Conservation (phyloP, 1,284 basidiomycete species). For the Xanthoconium separans region DNA sequence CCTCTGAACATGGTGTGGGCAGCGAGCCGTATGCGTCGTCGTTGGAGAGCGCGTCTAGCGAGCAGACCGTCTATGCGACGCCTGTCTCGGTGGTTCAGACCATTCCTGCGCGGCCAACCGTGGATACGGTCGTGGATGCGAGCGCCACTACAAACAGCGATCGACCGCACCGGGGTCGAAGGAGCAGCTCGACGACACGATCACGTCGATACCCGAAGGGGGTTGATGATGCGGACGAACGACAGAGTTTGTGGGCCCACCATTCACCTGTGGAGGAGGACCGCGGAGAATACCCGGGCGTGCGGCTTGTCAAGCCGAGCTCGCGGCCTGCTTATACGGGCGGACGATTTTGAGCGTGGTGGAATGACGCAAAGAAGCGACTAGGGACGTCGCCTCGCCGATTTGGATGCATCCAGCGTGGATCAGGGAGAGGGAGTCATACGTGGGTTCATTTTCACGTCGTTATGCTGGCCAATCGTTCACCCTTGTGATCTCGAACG, state of each 20-base stretch:
- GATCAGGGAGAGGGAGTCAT: background rate
- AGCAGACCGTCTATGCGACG: constrained; percentile 20
- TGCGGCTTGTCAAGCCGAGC: constrained; percentile 23
- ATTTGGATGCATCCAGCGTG: too few species aligned
- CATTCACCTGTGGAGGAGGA: constrained; percentile 26
- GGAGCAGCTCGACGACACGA: constrained; percentile 29
- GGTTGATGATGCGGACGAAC: constrained; percentile 28
- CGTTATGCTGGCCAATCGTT: background rate
- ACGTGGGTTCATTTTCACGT: background rate
- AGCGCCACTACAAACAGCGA: background rate
- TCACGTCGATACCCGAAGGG: constrained; percentile 30
- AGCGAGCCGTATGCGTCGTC: constrained; percentile 5
- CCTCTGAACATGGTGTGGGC: background rate
- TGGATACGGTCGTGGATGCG: background rate
- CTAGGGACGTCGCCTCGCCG: background rate
- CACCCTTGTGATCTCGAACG: background rate
- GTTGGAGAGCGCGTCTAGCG: constrained; percentile 12
- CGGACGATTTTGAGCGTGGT: constrained; percentile 18
- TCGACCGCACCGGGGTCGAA: constrained; percentile 8
- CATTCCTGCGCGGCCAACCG: constrained; percentile 3
- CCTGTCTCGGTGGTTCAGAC: constrained; percentile 14
- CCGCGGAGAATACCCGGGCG: constrained; percentile 5
- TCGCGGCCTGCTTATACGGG: background rate
- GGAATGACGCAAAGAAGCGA: background rate
- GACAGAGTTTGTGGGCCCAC: constrained; percentile 26